Evolutionary conservation across 2,329 filamentous ascomycete genomes (phyloP).

Genomic region (Cryoendolithus antarcticus): DNA sequence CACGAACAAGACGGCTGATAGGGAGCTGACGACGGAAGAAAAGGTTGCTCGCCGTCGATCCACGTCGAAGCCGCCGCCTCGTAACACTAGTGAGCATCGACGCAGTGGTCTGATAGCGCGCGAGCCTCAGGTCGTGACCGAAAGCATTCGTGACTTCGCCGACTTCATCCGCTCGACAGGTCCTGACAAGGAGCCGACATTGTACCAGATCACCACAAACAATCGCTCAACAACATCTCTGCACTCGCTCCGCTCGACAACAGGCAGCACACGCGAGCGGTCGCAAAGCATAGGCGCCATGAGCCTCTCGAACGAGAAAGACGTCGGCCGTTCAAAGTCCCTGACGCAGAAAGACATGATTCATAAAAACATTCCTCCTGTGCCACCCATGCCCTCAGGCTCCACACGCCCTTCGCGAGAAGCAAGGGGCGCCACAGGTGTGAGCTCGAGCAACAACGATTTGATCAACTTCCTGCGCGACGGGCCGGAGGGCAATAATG

Average conservation of each 20-base stretch:
- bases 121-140: conserved; percentile 58
- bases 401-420: conserved; percentile 14
- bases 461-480: conserved; percentile 91
- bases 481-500: conserved; percentile 49
- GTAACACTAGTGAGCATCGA: conserved; percentile 20
- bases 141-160: conserved; percentile 71
- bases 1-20: neutral
- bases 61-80: conserved; percentile 18
- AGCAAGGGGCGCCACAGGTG: conserved; percentile 45
- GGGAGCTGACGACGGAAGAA: conserved; percentile 1
- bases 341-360: conserved; percentile 6
- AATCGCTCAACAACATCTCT: conserved; percentile 16
- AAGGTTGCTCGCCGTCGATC: conserved; percentile 16
- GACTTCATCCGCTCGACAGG: conserved; percentile 83
- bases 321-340: conserved; percentile 5
- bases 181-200: conserved; percentile 32
- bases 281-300: conserved; percentile 13
- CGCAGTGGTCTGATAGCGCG: conserved; percentile 40
- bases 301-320: neutral
- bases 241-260: conserved; percentile 10
- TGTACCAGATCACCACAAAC: conserved; percentile 10
- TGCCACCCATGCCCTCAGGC: conserved; percentile 14
- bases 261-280: conserved; percentile 8
- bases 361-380: conserved; percentile 15
- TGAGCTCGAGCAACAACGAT: conserved; percentile 62